phyloP scores from a whole-genome alignment of 345 rosid species.

The Linum usitatissimum region DNA sequence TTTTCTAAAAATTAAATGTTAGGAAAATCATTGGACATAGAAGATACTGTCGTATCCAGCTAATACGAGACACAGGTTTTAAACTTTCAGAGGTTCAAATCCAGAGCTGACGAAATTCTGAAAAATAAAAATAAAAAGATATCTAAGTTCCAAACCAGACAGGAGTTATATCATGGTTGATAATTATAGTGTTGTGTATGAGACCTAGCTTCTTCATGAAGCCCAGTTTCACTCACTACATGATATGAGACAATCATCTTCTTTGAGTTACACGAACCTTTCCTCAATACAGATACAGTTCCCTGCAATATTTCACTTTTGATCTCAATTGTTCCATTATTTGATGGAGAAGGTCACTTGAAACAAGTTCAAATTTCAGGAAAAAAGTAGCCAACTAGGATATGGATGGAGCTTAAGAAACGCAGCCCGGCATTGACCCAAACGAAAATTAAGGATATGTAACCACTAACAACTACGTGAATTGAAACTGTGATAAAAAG shows the following conservation, averaged over 20 bases:
- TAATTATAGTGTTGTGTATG: neutral
- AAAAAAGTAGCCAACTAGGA: neutral
- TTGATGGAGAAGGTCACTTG: neutral
- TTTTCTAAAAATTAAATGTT: neutral
- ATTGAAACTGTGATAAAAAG: neutral
- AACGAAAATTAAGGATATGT: neutral
- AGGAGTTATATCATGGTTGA: neutral
- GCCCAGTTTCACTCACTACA: neutral
- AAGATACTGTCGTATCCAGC: too few relatives aligned
- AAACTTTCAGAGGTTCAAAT: neutral
- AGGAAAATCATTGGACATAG: neutral
- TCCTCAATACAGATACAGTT: too few relatives aligned
- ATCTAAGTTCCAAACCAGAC: neutral
- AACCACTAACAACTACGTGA: neutral
- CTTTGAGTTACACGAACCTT: too few relatives aligned
- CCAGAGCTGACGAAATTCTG: neutral
- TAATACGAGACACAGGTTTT: too few relatives aligned
- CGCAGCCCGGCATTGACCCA: neutral
- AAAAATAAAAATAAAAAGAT: too few relatives aligned
- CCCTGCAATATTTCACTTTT: neutral
- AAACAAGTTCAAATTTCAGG: too few relatives aligned
- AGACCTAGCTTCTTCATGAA: neutral
- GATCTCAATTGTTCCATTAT: neutral
- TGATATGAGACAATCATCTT: too few relatives aligned
- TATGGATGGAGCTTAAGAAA: neutral